Evolutionary conservation across 257 asterid genomes (phyloP), one percentile per base, ranked within the genome.

Genomic region (Cordia subcordata): DNA sequence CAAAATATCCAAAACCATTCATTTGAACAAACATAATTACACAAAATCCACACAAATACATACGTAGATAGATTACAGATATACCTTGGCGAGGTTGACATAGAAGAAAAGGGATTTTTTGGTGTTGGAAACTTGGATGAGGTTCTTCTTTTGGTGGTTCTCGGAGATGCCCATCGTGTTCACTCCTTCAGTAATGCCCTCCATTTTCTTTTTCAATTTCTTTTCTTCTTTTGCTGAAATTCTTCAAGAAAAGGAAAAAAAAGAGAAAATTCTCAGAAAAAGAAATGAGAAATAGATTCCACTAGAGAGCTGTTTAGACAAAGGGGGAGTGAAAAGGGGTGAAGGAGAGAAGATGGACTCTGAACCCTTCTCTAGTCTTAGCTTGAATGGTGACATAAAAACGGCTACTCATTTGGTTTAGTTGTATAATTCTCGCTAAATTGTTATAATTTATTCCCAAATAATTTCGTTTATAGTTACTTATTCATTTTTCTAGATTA

Each of bases 61-160:
- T 16, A 22, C n/a, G 32, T 13, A 54, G 21, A 15, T 8, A 4
- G 53, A 49, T 12, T 39, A 39, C 12, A 39, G 4, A 14, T 5
- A 4, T 12, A 65, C 82, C 82, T 72, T 72, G 35, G 82, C 62
- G 17, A 72, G 76, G 19, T 77, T 77, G 67, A 72, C 79, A 68
- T 72, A 77, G 65, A 77, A 72, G 63, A 72, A 77, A 33, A 77
- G 79, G 27, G 82, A 61, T 49, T 77, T 77, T 37, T 77, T 77
- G 38, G 82, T 77, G 61, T 72, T 77, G 65, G 82, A 77, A 33
- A 77, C 82, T 59, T 77, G 82, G 20, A 77, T 62, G 13, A 68
- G 60, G 70, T 66, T 77, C 82, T 66, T 77, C 62, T 63, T 77
- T 20, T 65, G 79, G 11, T 49, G 47, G 0, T 60, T 66, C 6